Base-by-base conservation (phyloP, 2,329 filamentous ascomycete genomes). In the Clonostachys sp. region DNA sequence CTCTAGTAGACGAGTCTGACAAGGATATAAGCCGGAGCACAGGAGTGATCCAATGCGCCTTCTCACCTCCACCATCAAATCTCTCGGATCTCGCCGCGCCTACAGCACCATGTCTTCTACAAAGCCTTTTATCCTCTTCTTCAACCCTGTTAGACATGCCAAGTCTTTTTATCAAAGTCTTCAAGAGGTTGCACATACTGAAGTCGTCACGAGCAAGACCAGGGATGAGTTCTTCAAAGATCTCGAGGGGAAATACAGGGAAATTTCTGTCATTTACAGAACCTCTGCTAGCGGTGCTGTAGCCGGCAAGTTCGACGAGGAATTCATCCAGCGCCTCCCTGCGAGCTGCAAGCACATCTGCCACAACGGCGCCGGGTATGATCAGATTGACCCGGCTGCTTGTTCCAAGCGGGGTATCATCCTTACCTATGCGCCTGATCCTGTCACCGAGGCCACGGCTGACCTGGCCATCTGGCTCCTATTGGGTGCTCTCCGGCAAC, bases 381-480 rank as follows among this genome's bases (percentile, higher is more conserved):
- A 89, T 57, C 82, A 88, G 61, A 72, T 89, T 49, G 81, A 87
- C 56, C 71, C 86, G 5, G 61, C 76, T 45, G 80, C 83, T 30
- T 87, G 84, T 65, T 81, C 77, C 2, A 24, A 49, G 9, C 50
- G 48, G 5, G 44, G 42, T 46, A n/a, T 56, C 10, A 9, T 30
- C 24, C 24, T 30, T 30, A 30, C 24, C 3, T 87, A 89, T 58
- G 79, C 83, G 2, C 86, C 85, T 16, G 80, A 75, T 0, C 80
- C 81, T 1, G 83, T 86, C 14, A 80, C 87, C 58, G 81, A 87
- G 60, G 79, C 85, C 6, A 89, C 86, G 0, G 86, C 86, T 34
- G 86, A 89, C 60, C 75, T 78, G 7, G 83, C 81, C 53, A 80
- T 89, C 60, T 89, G 87, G 58, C 67, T 89, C 3, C 84, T 89